phyloP scores from a whole-genome alignment of 2,329 filamentous ascomycete species.

The Didymosphaeria variabile region DNA sequence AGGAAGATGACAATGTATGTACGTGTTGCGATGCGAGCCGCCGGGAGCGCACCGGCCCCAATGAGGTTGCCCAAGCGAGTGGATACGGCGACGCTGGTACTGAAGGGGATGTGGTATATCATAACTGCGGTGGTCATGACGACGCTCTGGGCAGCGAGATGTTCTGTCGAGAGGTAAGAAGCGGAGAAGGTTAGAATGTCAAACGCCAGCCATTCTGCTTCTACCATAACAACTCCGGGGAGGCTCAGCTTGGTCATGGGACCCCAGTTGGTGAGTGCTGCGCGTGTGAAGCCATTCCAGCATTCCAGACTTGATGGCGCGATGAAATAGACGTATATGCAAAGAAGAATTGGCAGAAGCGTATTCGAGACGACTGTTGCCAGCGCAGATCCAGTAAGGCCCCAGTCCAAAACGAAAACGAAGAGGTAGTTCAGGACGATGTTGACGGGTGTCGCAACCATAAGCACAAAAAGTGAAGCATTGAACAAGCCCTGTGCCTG shows the following conservation, averaged over 20 bases:
- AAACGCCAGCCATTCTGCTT: constrained; percentile 64
- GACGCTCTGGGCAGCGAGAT: constrained; percentile 78
- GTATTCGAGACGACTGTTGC: constrained; percentile 61
- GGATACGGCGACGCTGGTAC: constrained; percentile 45
- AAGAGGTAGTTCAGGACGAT: constrained; percentile 61
- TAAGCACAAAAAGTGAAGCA: constrained; percentile 57
- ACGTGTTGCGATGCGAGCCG: constrained; percentile 45
- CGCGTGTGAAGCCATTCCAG: constrained; percentile 78
- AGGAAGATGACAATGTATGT: constrained; percentile 46
- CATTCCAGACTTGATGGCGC: constrained; percentile 53
- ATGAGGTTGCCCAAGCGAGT: constrained; percentile 53
- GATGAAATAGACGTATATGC: constrained; percentile 57
- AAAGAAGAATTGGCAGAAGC: constrained; percentile 58
- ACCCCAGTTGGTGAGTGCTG: constrained; percentile 76
- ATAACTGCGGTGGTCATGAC: constrained; percentile 47
- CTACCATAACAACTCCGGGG: constrained; percentile 91
- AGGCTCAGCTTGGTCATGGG: constrained; percentile 89
- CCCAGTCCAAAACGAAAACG: constrained; percentile 53
- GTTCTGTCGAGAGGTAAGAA: constrained; percentile 79
- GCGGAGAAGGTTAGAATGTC: constrained; percentile 72
- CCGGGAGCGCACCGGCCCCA: constrained; percentile 46
- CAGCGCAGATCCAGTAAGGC: constrained; percentile 62
- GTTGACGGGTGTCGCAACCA: constrained; percentile 60
- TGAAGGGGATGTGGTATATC: constrained; percentile 53
- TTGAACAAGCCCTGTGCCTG: constrained; percentile 65